Percentiles rank a stretch among this genome's conserved stretches.
phyloP scores from a whole-genome alignment of 164 flowering plant species.

The Stephania yunnanensis region DNA sequence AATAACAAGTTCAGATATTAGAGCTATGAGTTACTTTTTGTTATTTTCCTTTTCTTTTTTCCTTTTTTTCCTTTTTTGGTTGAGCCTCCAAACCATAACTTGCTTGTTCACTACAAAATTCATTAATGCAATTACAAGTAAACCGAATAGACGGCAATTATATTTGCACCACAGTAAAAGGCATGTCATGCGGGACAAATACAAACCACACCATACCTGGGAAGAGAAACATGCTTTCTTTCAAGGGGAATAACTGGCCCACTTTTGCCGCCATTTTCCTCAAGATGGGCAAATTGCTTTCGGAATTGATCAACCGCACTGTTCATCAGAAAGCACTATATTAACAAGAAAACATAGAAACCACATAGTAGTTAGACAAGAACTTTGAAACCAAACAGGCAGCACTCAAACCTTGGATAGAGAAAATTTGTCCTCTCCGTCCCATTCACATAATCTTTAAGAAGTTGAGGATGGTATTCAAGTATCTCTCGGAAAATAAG shows the following conservation, averaged over 20 bases:
- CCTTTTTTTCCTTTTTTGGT: too few relatives aligned
- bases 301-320: conserved; percentile 89
- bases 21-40: too few relatives aligned
- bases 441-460: conserved; percentile 74
- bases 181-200: background rate
- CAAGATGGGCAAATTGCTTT: conserved; percentile 88
- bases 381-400: background rate
- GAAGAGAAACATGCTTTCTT: conserved; percentile 85
- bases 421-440: conserved; percentile 77
- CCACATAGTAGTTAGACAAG: background rate
- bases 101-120: background rate
- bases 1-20: too few relatives aligned
- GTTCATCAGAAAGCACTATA: conserved; percentile 15
- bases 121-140: background rate
- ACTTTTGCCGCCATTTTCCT: conserved; percentile 74
- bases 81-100: background rate
- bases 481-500: conserved; percentile 79
- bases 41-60: too few relatives aligned
- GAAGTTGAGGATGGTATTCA: conserved; percentile 88
- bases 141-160: too few relatives aligned
- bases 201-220: conserved; percentile 44
- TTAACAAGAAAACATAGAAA: conserved; percentile 2
- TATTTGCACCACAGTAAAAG: background rate
- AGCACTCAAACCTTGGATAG: conserved; percentile 64
- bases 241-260: conserved; percentile 69